Evolutionary conservation across 257 asterid species (phyloP), one percentile per base, ranked within the genome.

Genomic region (Rubia yunnanensis): DNA sequence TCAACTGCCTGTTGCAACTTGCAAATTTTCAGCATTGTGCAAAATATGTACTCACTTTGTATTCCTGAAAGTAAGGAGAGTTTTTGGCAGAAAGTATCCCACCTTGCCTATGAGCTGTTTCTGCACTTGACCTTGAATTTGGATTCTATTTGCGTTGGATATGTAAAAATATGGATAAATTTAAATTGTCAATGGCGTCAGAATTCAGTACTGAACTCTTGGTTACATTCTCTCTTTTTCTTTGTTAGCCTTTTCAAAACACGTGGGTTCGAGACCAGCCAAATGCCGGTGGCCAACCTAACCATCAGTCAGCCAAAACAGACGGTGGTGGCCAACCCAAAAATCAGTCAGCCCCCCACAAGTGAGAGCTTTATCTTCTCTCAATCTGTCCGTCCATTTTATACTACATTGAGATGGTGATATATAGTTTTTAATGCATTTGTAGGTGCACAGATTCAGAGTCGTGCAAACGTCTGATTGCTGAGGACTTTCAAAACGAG

Each of bases 381-480:
- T 26, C 38, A 53, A 56, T 73, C 58, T 17, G 77, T 41, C 52
- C 59, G 39, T 62, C 65, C 31, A 56, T 63, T 64, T 13, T 15
- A 50, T 55, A 46, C 26, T 68, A 10, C 60, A 59, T 69, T 64
- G 73, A 63, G 55, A 56, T 75, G 61, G 68, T 64, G 71, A 17
- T 31, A 76, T 49, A 49, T 66, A 39, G 20, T 13, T 35, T 75
- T 74, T 79, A 60, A 69, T 84, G 71, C 54, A 44, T 78, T 64
- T 48, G 72, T 55, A 92, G 99, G 82, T 92, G 99, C 85, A 82
- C 89, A 24, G 89, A 92, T 76, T 72, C 96, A 20, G 94, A 83
- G 77, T 70, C 86, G 58, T 92, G 99, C 87, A 89, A 77, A 81
- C 85, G 79, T 34, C 44, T 78, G 39, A 83, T 87, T 30, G 58